Base-by-base conservation (phyloP, 768 basidiomycete species). In the Naganishia vishniacii region DNA sequence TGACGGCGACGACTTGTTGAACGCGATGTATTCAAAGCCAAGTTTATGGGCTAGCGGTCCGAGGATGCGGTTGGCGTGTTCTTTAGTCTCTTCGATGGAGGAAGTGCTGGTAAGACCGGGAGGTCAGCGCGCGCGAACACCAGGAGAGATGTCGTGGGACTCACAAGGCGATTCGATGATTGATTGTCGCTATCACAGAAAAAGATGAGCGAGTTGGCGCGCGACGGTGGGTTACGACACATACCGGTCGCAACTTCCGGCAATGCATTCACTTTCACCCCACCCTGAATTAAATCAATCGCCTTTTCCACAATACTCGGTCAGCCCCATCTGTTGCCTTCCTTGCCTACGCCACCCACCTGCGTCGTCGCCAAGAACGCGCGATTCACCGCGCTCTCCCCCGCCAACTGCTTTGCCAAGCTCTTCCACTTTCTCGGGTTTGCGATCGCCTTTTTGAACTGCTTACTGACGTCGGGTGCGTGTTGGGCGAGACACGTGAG, bases 251-350 rank as follows among this genome's bases (percentile, higher is more conserved):
- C 70, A 26, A 69, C 66, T 75, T 91, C 89, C 0, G 89, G 89
- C 25, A 92, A 81, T 28, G 88, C 88, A 70, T 91, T 91, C 28
- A 81, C 80, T 75, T 89, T 89, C 23, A 78, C 75, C 20, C 77
- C 77, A 25, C 77, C 77, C 31, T 71, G 56, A 59, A 83, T 75
- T 40, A 91, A 72, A 70, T 89, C 88, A 46, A 86, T 82, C 0
- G 89, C 89, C 74, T 89, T 87, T n/a, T 16, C 16, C 31, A 25
- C 1, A 88, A 88, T 25, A 4, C 12, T 28, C 32, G 15, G 41
- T 48, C 32, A 32, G 34, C 20, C 8, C 31, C 2, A 20, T 15
- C 2, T 23, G 4, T 20, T 15, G 47, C 23, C n/a, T 3, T 18
- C 23, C n/a, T 2, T 7, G 23, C 6, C 28, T 18, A 32, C 12